These are phyloP conservation scores for Aspergillus sp. DNA, from an alignment of 2,329 filamentous ascomycete genomes.

Conservation along the genomic window DNA sequence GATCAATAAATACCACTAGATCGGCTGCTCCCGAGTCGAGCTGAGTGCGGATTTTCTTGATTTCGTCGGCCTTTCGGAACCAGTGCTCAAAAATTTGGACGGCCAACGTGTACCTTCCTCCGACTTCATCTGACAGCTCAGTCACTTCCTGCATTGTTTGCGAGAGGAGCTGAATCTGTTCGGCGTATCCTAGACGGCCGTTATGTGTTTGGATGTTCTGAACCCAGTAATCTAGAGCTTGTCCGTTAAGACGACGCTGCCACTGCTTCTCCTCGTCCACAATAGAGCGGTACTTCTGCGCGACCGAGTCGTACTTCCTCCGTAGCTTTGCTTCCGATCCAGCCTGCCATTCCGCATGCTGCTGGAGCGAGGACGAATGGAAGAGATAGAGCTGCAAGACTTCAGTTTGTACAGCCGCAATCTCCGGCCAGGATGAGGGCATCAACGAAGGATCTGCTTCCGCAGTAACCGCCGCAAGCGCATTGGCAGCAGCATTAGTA, in stretches of 20 bases:
- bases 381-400: constrained; percentile 38
- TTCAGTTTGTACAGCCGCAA: constrained; percentile 35
- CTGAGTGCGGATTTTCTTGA: constrained; percentile 16
- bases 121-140: constrained; percentile 20
- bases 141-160: constrained; percentile 33
- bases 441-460: constrained; percentile 16
- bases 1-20: constrained; percentile 26
- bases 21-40: constrained; percentile 6
- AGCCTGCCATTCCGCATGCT: constrained; percentile 24
- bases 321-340: constrained; percentile 24
- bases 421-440: constrained; percentile 27
- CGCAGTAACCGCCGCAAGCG: constrained; percentile 2
- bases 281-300: constrained; percentile 26
- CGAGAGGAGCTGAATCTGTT: constrained; percentile 35
- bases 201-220: constrained; percentile 23
- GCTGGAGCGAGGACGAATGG: constrained; percentile 24
- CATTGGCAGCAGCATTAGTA: no score
- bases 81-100: constrained; percentile 31
- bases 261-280: constrained; percentile 25
- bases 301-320: constrained; percentile 29
- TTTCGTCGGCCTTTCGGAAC: constrained; percentile 23
- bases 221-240: constrained; percentile 29
- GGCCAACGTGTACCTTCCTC: constrained; percentile 24
- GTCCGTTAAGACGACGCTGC: constrained; percentile 29
- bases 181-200: constrained; percentile 23